Evolutionary conservation across 306 rosid species (phyloP).

Genomic region (Prunus campanulata): DNA sequence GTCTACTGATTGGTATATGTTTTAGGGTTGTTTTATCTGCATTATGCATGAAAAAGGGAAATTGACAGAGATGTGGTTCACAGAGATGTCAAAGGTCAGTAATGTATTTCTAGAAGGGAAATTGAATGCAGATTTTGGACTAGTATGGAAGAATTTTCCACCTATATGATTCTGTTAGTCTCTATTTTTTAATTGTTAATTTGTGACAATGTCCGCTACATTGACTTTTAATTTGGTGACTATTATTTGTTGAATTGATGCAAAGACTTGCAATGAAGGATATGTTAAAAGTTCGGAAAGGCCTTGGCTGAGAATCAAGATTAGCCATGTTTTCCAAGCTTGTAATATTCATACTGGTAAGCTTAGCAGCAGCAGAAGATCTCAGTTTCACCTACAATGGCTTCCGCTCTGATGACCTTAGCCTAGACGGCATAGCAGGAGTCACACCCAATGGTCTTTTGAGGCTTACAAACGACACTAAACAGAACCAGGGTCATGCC

Average conservation of each 20-base stretch:
- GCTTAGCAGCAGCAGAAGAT: conserved; percentile 26
- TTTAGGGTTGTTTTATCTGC: conserved; percentile 27
- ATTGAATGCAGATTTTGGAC: conserved; percentile 38
- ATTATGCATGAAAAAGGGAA: conserved; percentile 7
- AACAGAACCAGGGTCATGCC: conserved; percentile 53
- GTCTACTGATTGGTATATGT: neutral
- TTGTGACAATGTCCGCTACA: too few relatives aligned
- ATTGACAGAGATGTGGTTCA: conserved; percentile 34
- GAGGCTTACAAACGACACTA: conserved; percentile 46
- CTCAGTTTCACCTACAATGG: conserved; percentile 42
- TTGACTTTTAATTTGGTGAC: too few relatives aligned
- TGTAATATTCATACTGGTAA: conserved; percentile 14
- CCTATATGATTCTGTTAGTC: too few relatives aligned
- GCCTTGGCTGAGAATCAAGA: neutral
- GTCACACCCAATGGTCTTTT: conserved; percentile 44
- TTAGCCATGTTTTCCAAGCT: conserved; percentile 31
- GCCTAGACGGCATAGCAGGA: conserved; percentile 49
- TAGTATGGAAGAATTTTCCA: neutral
- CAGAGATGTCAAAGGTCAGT: conserved; percentile 38
- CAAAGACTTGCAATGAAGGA: neutral
- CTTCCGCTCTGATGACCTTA: conserved; percentile 34
- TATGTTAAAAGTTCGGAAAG: neutral
- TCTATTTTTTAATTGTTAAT: too few relatives aligned
- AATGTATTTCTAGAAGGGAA: conserved; percentile 32
- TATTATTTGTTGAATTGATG: neutral